phyloP scores from a whole-genome alignment of 768 basidiomycete species.

The Collybia mongolica region DNA sequence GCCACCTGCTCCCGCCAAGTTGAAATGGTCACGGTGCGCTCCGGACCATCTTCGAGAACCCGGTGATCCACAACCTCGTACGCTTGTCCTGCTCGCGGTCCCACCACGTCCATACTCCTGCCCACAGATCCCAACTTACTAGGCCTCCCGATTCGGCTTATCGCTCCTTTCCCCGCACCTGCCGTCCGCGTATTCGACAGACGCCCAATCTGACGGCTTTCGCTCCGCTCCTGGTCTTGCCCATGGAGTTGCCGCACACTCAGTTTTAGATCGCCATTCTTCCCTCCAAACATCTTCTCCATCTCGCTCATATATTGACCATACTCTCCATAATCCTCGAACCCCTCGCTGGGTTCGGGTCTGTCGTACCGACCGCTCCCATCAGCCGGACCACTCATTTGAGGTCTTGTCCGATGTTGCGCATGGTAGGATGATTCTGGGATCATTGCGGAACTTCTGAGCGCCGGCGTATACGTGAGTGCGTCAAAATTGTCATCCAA shows the following conservation, averaged over 20 bases:
- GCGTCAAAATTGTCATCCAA: slow-evolving; percentile 40
- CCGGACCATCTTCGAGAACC: slow-evolving; percentile 48
- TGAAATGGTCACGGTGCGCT: slow-evolving; percentile 51
- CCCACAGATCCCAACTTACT: slow-evolving; percentile 16
- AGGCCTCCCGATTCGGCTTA: slow-evolving; percentile 21
- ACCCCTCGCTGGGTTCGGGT: slow-evolving; percentile 9
- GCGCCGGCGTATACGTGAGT: slow-evolving; percentile 18
- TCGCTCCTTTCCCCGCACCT: slow-evolving; percentile 13
- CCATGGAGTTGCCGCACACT: slow-evolving; percentile 13
- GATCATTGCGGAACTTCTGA: slow-evolving; percentile 4
- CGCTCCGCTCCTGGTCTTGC: slow-evolving; percentile 6
- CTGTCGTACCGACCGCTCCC: slow-evolving; percentile 1
- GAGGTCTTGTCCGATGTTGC: neutral
- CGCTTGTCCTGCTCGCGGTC: slow-evolving; percentile 32
- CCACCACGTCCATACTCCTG: slow-evolving; percentile 9
- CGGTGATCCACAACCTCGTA: slow-evolving; percentile 41
- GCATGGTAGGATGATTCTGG: neutral
- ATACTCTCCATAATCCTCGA: slow-evolving; percentile 33
- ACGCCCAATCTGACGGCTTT: slow-evolving; percentile 12
- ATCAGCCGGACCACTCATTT: slow-evolving; percentile 2
- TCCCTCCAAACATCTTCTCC: slow-evolving; percentile 24
- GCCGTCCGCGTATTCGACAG: slow-evolving; percentile 7
- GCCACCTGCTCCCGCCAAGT: slow-evolving; percentile 58
- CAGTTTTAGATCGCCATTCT: slow-evolving; percentile 18
- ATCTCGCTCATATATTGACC: slow-evolving; percentile 29